A percentile compares a stretch with the other conserved stretches of the same genome.
These are phyloP conservation scores for Penicillium macrosclerotiorum DNA, from an alignment of 495 filamentous ascomycete species.

Conservation along the genomic window DNA sequence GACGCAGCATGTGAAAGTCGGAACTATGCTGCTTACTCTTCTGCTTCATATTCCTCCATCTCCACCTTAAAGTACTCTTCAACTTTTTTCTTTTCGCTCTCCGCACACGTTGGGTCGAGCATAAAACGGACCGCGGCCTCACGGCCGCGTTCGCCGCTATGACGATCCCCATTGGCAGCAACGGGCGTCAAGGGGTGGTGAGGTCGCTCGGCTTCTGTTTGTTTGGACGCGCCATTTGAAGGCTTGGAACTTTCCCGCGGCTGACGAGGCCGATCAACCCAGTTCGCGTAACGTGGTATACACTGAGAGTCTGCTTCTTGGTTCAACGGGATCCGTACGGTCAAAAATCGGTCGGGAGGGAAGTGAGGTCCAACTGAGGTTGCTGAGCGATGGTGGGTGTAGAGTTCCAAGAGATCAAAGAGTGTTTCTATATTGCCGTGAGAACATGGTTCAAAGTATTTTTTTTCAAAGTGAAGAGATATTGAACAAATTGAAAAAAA, in stretches of 20 bases:
- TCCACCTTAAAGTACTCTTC: constrained; percentile 68
- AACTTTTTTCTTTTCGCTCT: constrained; percentile 65
- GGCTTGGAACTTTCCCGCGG: not conserved
- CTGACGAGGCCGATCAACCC: constrained; percentile 14
- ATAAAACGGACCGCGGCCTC: constrained; percentile 88
- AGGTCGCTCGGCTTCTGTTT: constrained; percentile 2
- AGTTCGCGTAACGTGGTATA: constrained; percentile 53
- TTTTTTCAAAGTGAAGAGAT: no score
- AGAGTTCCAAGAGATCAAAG: constrained; percentile 83
- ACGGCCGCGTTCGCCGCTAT: constrained; percentile 52
- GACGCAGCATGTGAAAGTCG: not conserved
- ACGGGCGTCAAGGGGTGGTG: constrained; percentile 34
- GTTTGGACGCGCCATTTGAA: constrained; percentile 4
- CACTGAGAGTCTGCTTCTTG: constrained; percentile 59
- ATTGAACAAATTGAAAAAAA: not conserved
- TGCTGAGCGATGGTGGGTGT: constrained; percentile 70
- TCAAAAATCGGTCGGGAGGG: constrained; percentile 72
- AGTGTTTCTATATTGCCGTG: constrained; percentile 79
- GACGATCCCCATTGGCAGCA: constrained; percentile 45
- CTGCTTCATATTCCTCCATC: constrained; percentile 64
- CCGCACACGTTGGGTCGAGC: constrained; percentile 75
- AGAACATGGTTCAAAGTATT: not conserved
- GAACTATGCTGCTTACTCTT: constrained; percentile 20
- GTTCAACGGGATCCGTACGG: constrained; percentile 82
- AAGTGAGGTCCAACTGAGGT: constrained; percentile 72